phyloP scores from a whole-genome alignment of 148 eudicot genomes.

The Vaccinium corymbosum region DNA sequence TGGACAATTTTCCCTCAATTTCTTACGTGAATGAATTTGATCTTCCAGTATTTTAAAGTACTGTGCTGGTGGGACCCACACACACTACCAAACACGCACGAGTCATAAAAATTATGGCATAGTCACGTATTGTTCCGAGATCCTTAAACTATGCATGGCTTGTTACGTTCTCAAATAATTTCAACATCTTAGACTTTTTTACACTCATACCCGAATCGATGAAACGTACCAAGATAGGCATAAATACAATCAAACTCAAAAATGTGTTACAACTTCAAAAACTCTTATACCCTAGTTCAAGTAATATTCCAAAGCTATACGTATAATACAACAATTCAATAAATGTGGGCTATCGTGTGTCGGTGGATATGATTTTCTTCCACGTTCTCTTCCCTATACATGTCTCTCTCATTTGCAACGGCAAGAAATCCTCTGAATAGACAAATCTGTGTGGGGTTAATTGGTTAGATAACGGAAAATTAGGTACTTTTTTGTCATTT shows the following conservation, averaged over 20 bases:
- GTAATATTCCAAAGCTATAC: not conserved
- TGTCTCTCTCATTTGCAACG: not conserved
- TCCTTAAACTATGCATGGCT: no score
- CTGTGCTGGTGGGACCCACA: no score
- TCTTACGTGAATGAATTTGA: not conserved
- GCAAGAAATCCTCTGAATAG: not conserved
- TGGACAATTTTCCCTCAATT: not conserved
- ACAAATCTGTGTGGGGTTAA: not conserved
- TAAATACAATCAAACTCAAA: not conserved
- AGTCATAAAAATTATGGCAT: no score
- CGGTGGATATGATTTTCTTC: constrained; percentile 4
- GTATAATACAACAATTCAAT: not conserved
- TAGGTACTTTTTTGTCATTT: not conserved
- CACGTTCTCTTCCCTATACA: not conserved
- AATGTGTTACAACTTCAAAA: not conserved
- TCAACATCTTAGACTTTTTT: no score
- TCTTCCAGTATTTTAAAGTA: no score
- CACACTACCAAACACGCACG: no score
- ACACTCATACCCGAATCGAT: not conserved
- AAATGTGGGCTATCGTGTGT: not conserved
- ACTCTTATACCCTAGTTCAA: not conserved
- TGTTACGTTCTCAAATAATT: no score
- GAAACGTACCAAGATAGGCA: not conserved
- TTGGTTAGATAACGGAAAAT: not conserved
- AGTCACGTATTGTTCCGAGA: no score